A percentile compares a stretch with the other conserved stretches of the same genome.
These are phyloP conservation scores for Powellomyces hirtus DNA, from an alignment of 192 early-diverging fungal genomes.

Conservation along the genomic window DNA sequence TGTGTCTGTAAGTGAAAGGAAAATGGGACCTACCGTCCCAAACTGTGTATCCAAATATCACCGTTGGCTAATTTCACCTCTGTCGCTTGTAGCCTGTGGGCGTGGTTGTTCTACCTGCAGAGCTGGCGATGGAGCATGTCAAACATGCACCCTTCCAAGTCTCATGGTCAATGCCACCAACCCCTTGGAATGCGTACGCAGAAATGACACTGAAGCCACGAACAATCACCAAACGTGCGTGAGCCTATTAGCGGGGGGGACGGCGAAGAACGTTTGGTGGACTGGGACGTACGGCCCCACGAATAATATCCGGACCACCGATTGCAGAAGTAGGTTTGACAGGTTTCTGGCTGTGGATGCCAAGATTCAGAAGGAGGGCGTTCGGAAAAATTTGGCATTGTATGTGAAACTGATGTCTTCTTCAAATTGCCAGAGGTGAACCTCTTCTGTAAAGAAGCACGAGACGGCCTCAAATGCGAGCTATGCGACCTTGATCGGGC, in stretches of 20 bases:
- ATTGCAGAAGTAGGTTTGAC: neutral
- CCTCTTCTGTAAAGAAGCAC: neutral
- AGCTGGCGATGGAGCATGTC: constrained; percentile 2
- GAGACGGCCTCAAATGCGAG: neutral
- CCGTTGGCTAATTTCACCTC: neutral
- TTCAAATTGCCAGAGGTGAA: neutral
- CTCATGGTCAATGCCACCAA: neutral
- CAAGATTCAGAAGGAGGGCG: too few species aligned
- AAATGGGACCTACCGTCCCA: neutral
- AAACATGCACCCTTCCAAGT: neutral
- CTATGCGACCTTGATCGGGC: too few species aligned
- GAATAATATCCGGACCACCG: neutral
- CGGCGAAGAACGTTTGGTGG: neutral
- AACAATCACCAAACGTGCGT: neutral
- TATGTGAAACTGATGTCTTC: too few species aligned
- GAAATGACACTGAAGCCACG: neutral
- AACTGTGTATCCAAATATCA: neutral
- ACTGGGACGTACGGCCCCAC: neutral
- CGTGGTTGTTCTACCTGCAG: constrained; percentile 9
- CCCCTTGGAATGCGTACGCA: neutral
- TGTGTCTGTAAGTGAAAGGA: constrained; percentile 11
- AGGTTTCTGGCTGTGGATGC: too few species aligned
- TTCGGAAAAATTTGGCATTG: too few species aligned
- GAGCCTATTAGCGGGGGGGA: neutral
- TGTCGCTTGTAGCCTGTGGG: neutral